Evolutionary conservation across 1,139 yeast species (phyloP).

Genomic region (Zhuliangozyma parablackwelliae): DNA sequence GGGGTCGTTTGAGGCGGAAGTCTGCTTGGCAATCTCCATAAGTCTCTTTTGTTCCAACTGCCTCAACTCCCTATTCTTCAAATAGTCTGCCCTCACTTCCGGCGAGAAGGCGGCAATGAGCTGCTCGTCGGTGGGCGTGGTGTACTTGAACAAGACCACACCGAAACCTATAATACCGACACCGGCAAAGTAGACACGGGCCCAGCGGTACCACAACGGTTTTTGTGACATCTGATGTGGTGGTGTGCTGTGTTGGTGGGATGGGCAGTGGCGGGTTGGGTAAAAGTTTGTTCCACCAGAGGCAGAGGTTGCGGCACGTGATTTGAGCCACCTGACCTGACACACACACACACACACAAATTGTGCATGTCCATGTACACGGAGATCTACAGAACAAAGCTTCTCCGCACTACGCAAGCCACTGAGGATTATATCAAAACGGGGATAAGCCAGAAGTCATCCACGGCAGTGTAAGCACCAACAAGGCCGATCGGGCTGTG

Average conservation of each 20-base stretch:
- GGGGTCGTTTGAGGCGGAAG: slow-evolving; percentile 66
- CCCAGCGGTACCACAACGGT: slow-evolving; percentile 57
- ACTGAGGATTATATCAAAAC: too few species aligned
- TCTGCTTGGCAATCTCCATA: slow-evolving; percentile 59
- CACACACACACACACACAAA: too few species aligned
- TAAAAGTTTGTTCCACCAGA: too few species aligned
- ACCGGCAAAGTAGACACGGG: slow-evolving; percentile 49
- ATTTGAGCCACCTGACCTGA: too few species aligned
- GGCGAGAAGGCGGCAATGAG: slow-evolving; percentile 74
- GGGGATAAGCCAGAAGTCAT: too few species aligned
- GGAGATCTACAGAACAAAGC: too few species aligned
- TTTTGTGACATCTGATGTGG: slow-evolving; percentile 13
- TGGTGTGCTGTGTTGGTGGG: not conserved
- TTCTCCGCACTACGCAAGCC: too few species aligned
- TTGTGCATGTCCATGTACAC: too few species aligned
- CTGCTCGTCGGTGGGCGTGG: slow-evolving; percentile 83
- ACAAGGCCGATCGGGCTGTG: too few species aligned
- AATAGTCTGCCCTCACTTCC: slow-evolving; percentile 74
- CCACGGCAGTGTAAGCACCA: too few species aligned
- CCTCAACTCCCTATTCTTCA: slow-evolving; percentile 58
- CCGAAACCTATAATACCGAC: slow-evolving; percentile 70
- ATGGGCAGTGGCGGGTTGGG: too few species aligned
- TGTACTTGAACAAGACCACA: slow-evolving; percentile 57
- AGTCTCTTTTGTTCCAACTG: slow-evolving; percentile 62
- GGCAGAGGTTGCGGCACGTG: too few species aligned